Conservation (phyloP, 768 basidiomycete genomes). For the Lepiota venenata region DNA sequence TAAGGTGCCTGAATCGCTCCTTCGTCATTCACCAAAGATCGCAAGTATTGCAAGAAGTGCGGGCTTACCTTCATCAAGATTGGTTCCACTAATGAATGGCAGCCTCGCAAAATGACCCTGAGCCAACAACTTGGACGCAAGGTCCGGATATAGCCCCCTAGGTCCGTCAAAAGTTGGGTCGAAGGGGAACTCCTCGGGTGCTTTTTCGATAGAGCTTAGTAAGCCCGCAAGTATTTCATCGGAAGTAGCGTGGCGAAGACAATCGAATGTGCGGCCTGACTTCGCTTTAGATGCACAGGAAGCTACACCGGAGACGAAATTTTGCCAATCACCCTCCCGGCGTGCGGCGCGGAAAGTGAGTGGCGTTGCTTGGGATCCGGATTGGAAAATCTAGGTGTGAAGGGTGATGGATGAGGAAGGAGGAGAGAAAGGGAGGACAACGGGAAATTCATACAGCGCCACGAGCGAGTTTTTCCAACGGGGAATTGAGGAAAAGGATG, state of each 20-base stretch:
- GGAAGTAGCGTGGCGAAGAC: constrained; percentile 22
- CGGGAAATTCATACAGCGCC: constrained; percentile 23
- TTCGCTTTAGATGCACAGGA: constrained; percentile 25
- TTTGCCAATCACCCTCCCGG: constrained; percentile 32
- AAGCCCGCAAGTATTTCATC: constrained; percentile 21
- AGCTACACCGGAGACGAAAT: constrained; percentile 33
- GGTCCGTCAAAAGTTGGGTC: constrained; percentile 39
- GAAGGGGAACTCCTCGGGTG: constrained; percentile 23
- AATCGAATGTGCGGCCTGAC: constrained; percentile 31
- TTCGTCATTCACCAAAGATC: background rate
- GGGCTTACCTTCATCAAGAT: constrained; percentile 43
- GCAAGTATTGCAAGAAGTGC: background rate
- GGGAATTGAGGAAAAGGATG: constrained; percentile 34
- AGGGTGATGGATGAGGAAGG: background rate
- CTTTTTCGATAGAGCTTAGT: constrained; percentile 13
- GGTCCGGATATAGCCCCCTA: constrained; percentile 34
- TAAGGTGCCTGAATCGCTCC: constrained; percentile 26
- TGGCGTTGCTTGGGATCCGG: constrained; percentile 33
- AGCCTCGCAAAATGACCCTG: constrained; percentile 27
- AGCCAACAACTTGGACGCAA: constrained; percentile 29
- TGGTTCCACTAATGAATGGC: constrained; percentile 44
- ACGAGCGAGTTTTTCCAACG: constrained; percentile 28
- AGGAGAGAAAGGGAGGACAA: background rate
- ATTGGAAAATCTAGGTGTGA: constrained; percentile 35
- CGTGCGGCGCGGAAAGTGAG: constrained; percentile 26